Percentiles rank a stretch among this genome's conserved stretches.
phyloP scores from a whole-genome alignment of 2,329 filamentous ascomycete genomes.

The Apiospora kogelbergensis region DNA sequence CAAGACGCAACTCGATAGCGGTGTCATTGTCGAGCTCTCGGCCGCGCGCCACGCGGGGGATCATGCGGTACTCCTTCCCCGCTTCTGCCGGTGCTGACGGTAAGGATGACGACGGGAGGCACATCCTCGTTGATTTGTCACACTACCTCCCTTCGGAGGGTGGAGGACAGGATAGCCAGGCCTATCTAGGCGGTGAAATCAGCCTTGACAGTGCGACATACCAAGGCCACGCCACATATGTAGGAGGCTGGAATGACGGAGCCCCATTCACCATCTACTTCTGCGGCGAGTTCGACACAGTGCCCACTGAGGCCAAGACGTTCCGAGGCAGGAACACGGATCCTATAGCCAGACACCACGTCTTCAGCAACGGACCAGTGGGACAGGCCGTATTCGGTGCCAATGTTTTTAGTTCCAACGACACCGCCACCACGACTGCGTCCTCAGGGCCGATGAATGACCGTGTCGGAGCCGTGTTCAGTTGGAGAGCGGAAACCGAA shows the following conservation, averaged over 20 bases:
- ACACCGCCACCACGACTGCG: constrained; percentile 47
- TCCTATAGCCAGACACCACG: constrained; percentile 53
- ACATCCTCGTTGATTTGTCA: constrained; percentile 48
- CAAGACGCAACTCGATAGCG: constrained; percentile 40
- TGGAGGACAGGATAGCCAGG: constrained; percentile 42
- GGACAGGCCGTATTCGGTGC: constrained; percentile 46
- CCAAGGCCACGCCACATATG: constrained; percentile 45
- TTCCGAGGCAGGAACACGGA: constrained; percentile 50
- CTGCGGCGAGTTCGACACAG: constrained; percentile 44
- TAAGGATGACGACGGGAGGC: constrained; percentile 21
- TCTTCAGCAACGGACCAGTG: constrained; percentile 60
- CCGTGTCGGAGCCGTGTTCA: constrained; percentile 63
- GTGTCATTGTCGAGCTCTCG: constrained; percentile 55
- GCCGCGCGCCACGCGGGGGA: constrained; percentile 35
- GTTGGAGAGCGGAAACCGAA: constrained; percentile 51
- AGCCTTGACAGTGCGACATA: constrained; percentile 39
- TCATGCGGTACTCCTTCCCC: constrained; percentile 24
- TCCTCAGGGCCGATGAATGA: constrained; percentile 25
- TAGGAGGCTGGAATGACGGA: constrained; percentile 37
- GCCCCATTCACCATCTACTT: constrained; percentile 42
- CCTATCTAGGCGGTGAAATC: constrained; percentile 45
- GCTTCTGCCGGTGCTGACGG: not conserved
- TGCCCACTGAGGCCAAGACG: constrained; percentile 26
- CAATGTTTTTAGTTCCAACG: constrained; percentile 48
- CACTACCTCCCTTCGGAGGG: constrained; percentile 45